These are phyloP conservation scores for Suhomyces emberorum DNA, from an alignment of 805 yeast genomes.

Conservation along the genomic window DNA sequence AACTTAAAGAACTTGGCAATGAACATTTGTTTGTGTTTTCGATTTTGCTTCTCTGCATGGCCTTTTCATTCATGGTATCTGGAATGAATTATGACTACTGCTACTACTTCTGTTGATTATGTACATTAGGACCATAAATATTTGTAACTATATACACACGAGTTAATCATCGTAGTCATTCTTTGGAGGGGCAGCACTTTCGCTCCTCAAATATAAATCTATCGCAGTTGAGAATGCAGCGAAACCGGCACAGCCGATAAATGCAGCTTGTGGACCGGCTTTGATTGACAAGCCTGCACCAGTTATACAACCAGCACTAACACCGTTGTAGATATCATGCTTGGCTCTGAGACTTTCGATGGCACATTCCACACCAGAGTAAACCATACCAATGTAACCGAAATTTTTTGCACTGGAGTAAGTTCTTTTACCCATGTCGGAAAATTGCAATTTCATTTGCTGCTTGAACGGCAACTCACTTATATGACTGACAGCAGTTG, in stretches of 20 bases:
- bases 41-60: conserved; percentile 14
- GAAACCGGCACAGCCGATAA: conserved; percentile 94
- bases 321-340: conserved; percentile 88
- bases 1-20: no score
- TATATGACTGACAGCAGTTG: conserved; percentile 52
- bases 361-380: conserved; percentile 88
- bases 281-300: conserved; percentile 94
- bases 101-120: conserved; percentile 34
- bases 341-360: conserved; percentile 85
- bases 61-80: conserved; percentile 26
- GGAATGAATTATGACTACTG: conserved; percentile 37
- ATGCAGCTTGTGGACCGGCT: conserved; percentile 90
- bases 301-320: conserved; percentile 91
- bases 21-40: no score
- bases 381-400: conserved; percentile 88
- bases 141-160: conserved; percentile 8
- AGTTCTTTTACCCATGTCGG: conserved; percentile 91
- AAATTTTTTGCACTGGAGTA: conserved; percentile 88
- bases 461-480: conserved; percentile 86
- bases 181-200: conserved; percentile 75
- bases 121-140: conserved; percentile 3
- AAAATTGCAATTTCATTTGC: conserved; percentile 86
- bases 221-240: conserved; percentile 92
- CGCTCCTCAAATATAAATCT: conserved; percentile 82
- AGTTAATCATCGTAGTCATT: conserved; percentile 72